Conservation (phyloP, 495 filamentous ascomycete species). For the Penicillium fimorum region DNA sequence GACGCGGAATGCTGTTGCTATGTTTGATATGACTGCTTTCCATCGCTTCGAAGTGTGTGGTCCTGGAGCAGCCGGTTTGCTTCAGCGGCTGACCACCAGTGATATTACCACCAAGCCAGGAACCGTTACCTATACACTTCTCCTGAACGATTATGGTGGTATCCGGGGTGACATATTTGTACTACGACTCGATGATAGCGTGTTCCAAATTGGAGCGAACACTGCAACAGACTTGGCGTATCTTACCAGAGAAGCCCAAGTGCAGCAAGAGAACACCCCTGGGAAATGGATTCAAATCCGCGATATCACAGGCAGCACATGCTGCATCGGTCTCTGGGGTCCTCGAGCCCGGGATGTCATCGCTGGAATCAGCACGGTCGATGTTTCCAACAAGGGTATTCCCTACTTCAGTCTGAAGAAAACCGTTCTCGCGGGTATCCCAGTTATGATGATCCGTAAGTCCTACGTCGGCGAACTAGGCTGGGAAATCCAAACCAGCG, state of each 20-base stretch:
- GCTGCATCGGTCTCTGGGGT: constrained; percentile 53
- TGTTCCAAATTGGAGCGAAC: constrained; percentile 50
- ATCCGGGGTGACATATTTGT: constrained; percentile 45
- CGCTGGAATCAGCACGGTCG: constrained; percentile 27
- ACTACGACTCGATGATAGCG: constrained; percentile 33
- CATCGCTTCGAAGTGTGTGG: constrained; percentile 48
- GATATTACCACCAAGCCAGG: constrained; percentile 39
- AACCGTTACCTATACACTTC: constrained; percentile 43
- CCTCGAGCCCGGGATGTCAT: constrained; percentile 45
- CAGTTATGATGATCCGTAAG: constrained; percentile 41
- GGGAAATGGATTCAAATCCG: constrained; percentile 39
- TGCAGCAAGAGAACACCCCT: constrained; percentile 22
- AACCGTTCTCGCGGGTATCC: constrained; percentile 37
- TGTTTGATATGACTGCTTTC: constrained; percentile 56
- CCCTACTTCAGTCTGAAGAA: constrained; percentile 41
- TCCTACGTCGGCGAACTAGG: constrained; percentile 51
- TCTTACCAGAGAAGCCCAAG: constrained; percentile 40
- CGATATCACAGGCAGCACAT: constrained; percentile 51
- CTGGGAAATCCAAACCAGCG: constrained; percentile 51
- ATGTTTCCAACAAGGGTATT: constrained; percentile 41
- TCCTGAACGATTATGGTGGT: constrained; percentile 41
- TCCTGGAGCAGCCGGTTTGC: constrained; percentile 42
- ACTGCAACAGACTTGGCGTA: constrained; percentile 43
- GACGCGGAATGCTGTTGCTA: constrained; percentile 50
- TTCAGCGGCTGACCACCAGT: constrained; percentile 46